Base-by-base conservation (phyloP, 306 rosid species). In the Medicago ruthenica region DNA sequence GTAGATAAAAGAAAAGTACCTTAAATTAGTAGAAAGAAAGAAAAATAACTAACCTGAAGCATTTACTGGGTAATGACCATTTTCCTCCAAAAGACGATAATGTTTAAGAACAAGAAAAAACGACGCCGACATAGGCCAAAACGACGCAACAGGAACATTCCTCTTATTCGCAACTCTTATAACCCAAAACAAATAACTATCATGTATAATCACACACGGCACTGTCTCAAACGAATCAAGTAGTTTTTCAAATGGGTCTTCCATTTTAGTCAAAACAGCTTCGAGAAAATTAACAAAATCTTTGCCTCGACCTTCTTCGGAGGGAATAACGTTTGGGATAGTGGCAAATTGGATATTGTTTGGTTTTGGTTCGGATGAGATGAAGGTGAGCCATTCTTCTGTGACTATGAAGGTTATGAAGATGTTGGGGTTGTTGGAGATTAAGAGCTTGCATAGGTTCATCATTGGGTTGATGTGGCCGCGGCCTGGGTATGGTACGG, bases 391-490 rank as follows among this genome's bases (percentile, higher is more conserved):
- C 95, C 95, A 89, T 66, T 89, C 95, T 51, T 87, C 78, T 8
- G 94, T 89, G 84, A 87, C 67, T 4, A 87, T 82, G 47, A 85
- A 70, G 65, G 95, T 87, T 70, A 89, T 44, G 71, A 76, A 81
- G 60, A 86, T 57, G 44, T 70, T 7, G 16, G 74, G 15, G 20
- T 55, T 73, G 5, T 67, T 79, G 61, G 85, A 36, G 0, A 82
- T 13, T 0, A 85, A 53, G 0, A 84, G 10, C 18, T 86, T 89
- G 85, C 78, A 59, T 67, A 89, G 67, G 80, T 71, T 84, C 83
- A 87, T 85, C 85, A 89, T 37, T 20, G 95, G 74, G 80, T 89
- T 86, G 48, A 89, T 48, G 82, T 87, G 95, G 57, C 94, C 86
- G 3, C 83, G 60, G 0, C 88, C 83, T 5, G 91, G 95, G 34